Percentiles rank a stretch among this genome's conserved stretches.
phyloP scores from a whole-genome alignment of 225 moss, liverwort and hornwort species.

The Pseudisothecium myosuroides region DNA sequence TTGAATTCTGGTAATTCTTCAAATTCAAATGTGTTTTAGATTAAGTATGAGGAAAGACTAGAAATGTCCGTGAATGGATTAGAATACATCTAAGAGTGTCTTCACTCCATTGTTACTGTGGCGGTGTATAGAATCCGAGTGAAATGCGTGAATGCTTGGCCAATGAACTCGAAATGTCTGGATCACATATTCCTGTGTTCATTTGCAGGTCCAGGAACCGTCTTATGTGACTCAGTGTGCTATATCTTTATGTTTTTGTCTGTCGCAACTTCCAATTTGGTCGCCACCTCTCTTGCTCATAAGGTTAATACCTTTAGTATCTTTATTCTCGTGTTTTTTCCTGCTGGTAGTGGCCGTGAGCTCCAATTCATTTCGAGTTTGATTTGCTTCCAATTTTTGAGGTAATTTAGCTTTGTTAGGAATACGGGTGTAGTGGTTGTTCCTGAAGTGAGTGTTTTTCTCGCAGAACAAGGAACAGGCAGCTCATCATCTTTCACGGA shows the following conservation, averaged over 20 bases:
- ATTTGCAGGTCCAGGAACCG: conserved; percentile 74
- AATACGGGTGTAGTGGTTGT: neutral
- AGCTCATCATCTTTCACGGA: conserved; percentile 63
- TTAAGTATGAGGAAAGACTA: neutral
- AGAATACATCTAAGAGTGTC: neutral
- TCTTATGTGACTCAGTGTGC: conserved; percentile 64
- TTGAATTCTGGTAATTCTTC: neutral
- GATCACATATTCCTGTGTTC: neutral
- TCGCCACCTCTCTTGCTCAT: conserved; percentile 80
- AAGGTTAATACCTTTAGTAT: conserved; percentile 28
- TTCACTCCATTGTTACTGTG: neutral
- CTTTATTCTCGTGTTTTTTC: neutral
- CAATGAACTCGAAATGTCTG: neutral
- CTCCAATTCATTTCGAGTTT: neutral
- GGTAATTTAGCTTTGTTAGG: neutral
- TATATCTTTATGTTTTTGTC: conserved; percentile 89
- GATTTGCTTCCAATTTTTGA: neutral
- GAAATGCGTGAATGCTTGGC: neutral
- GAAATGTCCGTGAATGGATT: neutral
- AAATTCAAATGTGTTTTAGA: neutral
- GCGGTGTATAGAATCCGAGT: neutral
- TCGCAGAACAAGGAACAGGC: conserved; percentile 57
- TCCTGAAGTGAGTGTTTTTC: neutral
- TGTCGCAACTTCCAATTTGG: conserved; percentile 77
- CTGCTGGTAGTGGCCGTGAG: neutral